Evolutionary conservation across 2,329 filamentous ascomycete species (phyloP).

Genomic region (Fusarium siculi): DNA sequence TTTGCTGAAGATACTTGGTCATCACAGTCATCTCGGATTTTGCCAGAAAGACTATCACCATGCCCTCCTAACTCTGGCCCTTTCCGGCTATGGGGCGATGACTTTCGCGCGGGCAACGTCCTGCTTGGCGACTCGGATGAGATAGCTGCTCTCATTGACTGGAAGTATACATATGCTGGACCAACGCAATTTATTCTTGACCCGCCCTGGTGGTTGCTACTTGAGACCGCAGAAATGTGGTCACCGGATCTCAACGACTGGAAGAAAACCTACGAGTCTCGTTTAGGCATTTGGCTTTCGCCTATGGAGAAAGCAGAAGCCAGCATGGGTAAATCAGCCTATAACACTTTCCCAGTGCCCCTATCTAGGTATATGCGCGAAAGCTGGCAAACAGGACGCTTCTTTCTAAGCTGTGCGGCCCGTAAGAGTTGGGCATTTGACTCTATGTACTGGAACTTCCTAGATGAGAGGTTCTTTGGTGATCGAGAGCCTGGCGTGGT

Average conservation of each 20-base stretch:
- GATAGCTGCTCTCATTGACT: neutral
- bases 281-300: neutral
- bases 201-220: neutral
- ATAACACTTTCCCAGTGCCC: neutral
- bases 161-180: neutral
- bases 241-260: neutral
- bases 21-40: neutral
- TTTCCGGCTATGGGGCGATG: conserved; percentile 49
- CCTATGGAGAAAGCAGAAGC: neutral
- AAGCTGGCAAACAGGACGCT: neutral
- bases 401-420: neutral
- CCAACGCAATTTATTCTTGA: neutral
- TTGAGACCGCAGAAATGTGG: neutral
- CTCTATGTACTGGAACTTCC: neutral
- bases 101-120: conserved; percentile 43
- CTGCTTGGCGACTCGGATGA: neutral
- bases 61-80: conserved; percentile 33
- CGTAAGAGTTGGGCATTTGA: neutral
- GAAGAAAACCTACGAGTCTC: neutral
- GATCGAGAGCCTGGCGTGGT: conserved; percentile 8
- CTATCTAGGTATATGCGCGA: conserved; percentile 51
- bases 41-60: conserved; percentile 10
- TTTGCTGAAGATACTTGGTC: conserved; percentile 35
- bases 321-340: neutral
- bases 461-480: conserved; percentile 41